Evolutionary conservation across 164 flowering plant genomes (phyloP), one percentile per base, ranked within the genome.

Genomic region (Chimonanthus salicifolius): DNA sequence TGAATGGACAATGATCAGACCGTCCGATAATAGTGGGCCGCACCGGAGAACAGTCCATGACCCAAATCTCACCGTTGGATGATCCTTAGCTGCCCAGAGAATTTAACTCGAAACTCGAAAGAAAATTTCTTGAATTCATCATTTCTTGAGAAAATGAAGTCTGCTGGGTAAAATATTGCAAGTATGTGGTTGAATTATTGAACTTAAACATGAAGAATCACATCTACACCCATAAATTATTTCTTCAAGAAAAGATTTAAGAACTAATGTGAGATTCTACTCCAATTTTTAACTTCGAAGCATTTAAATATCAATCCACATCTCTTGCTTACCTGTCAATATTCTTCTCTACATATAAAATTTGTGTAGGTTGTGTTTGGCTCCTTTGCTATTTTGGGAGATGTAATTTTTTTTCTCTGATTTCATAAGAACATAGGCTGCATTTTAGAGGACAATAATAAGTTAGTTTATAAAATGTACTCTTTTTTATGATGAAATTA

Each of bases 251-350:
- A 20, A 63, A 63, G 21, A 21, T 10, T 46, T 46, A 46, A 66
- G 69, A 6, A 44, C 5, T 33, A 43, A 66, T 66, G 18, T 54
- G 60, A 54, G 60, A 54, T 33, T 44, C 45, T 66, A 66, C 2
- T 18, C 46, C 11, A 8, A 1, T 33, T 33, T 66, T 44, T 66
- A 11, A 9, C 9, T 45, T 66, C 13, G 43, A 20, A 63, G 44
- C 33, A 33, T 33, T 54, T 70, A 21, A 70, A 33, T 58, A 51
- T 70, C 47, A 58, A 44, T 70, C 43, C 18, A 21, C 72, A 4
- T n/a, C 63, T 45, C 20, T 46, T 5, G 64, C 72, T 47, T 71
- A 60, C 18, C 73, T 62, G 66, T 62, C 73, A 46, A 63, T 63
- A 63, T 63, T 63, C 66, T 63, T 33, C 13, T 20, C 44, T 44